Base-by-base conservation (phyloP, 257 asterid genomes). In the Nicotiana undulata region DNA sequence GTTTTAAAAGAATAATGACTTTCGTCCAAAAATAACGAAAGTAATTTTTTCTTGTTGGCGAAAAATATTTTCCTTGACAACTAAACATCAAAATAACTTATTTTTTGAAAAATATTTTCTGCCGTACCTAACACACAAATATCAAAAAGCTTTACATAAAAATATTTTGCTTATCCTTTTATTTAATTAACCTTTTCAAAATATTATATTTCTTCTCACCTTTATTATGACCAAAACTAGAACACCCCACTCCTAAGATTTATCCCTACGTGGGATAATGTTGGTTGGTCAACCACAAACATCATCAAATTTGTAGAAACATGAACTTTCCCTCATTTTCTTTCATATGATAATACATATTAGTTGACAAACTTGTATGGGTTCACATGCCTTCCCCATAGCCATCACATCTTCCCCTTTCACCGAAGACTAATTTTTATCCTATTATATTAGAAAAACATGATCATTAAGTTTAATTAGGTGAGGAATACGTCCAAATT, bases 241-340 rank as follows among this genome's bases (percentile, higher is more conserved):
- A n/a, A 9, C 18, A 46, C 20, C 59, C 77, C 77, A 46, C 60
- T 22, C 60, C 49, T 37, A 72, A 22, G 37, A 46, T 72, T 46
- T 72, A 72, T 46, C 60, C 77, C 60, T 72, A 72, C 77, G 40
- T 72, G 77, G 60, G 60, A 46, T 72, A 7, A 18, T 72, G 60
- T 46, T 46, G 46, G 37, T 72, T 44, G 77, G 60, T 72, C 77
- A 46, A 72, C 22, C 37, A 72, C 60, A 72, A 22, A 72, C 77
- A 72, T 44, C 22, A 46, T 72, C 77, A 22, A 46, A 22, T 46
- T 72, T 24, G 9, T 13, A 6, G 77, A 24, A 46, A 46, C 24
- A 44, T 72, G 4, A 46, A 46, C 77, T 20, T 70, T 7, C 77
- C 32, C 37, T 70, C 7, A 53, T 44, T 40, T 70, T 32, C 60